Evolutionary conservation across 768 basidiomycete species (phyloP).

Genomic region (Psilocybe sp.): DNA sequence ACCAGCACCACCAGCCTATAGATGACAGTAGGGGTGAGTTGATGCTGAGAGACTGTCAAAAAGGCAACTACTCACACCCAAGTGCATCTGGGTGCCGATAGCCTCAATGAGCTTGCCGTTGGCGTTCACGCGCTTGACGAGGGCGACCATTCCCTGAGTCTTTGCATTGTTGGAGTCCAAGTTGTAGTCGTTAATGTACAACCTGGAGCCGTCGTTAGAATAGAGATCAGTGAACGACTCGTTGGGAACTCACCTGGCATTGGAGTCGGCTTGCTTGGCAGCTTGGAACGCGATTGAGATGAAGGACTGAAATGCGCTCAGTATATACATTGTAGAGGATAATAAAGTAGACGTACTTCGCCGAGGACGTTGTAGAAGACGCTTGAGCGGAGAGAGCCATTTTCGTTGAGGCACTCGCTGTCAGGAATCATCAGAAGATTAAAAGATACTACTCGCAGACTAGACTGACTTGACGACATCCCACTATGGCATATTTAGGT

Average conservation of each 20-base stretch:
- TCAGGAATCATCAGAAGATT: slow-evolving; percentile 14
- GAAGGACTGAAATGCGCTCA: slow-evolving; percentile 30
- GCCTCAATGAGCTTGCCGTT: slow-evolving; percentile 42
- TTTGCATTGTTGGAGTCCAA: slow-evolving; percentile 49
- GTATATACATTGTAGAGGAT: background rate
- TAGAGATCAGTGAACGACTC: background rate
- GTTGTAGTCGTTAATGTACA: slow-evolving; percentile 47
- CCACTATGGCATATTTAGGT: slow-evolving; percentile 25
- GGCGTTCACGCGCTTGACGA: slow-evolving; percentile 41
- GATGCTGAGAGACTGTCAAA: background rate
- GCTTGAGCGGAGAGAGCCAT: slow-evolving; percentile 42
- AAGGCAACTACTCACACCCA: slow-evolving; percentile 22
- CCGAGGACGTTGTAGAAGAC: slow-evolving; percentile 51
- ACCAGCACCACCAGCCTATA: slow-evolving; percentile 36
- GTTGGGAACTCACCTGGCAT: slow-evolving; percentile 33
- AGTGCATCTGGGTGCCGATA: slow-evolving; percentile 46
- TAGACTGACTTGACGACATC: slow-evolving; percentile 38
- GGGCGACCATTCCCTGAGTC: slow-evolving; percentile 34
- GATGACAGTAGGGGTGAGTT: background rate
- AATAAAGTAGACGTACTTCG: slow-evolving; percentile 22
- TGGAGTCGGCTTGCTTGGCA: slow-evolving; percentile 45
- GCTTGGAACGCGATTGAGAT: slow-evolving; percentile 52
- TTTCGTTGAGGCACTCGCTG: slow-evolving; percentile 52
- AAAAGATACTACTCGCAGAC: background rate
- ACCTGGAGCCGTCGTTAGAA: slow-evolving; percentile 10